Evolutionary conservation across 2,329 filamentous ascomycete genomes (phyloP).

Genomic region (Penicillium brevicompactum): DNA sequence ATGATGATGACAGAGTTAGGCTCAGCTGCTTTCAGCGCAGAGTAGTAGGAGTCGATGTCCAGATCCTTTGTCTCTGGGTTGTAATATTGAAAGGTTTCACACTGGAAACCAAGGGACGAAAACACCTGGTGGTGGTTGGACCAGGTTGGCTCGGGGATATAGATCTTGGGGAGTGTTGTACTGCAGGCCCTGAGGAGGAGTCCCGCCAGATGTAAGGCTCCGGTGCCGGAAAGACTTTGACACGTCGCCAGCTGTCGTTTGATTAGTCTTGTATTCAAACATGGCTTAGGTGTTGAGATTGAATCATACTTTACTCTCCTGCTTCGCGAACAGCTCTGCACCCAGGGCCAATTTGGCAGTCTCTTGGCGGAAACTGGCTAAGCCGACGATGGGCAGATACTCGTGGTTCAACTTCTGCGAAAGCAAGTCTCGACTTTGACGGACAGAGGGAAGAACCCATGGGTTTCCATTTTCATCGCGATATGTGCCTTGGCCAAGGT

Average conservation of each 20-base stretch:
- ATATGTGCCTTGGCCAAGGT: conserved; percentile 38
- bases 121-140: conserved; percentile 98
- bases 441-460: conserved; percentile 39
- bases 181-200: conserved; percentile 20
- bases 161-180: conserved; percentile 53
- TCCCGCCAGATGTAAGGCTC: conserved; percentile 29
- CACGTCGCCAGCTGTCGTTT: conserved; percentile 55
- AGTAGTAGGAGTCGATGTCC: conserved; percentile 24
- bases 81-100: conserved; percentile 50
- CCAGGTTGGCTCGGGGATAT: conserved; percentile 93
- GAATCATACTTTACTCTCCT: conserved; percentile 15
- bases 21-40: conserved; percentile 10
- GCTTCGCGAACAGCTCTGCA: conserved; percentile 2
- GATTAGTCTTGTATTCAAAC: neutral
- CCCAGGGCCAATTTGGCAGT: conserved; percentile 86
- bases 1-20: conserved; percentile 42
- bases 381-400: conserved; percentile 90
- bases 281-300: neutral
- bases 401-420: conserved; percentile 84
- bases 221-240: conserved; percentile 91
- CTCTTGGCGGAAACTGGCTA: conserved; percentile 77
- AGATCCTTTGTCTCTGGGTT: conserved; percentile 15
- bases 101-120: conserved; percentile 74
- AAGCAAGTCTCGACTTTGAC: conserved; percentile 16
- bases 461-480: conserved; percentile 36